Base-by-base conservation (phyloP, 805 yeast genomes). In the Lipomyces sp. region DNA sequence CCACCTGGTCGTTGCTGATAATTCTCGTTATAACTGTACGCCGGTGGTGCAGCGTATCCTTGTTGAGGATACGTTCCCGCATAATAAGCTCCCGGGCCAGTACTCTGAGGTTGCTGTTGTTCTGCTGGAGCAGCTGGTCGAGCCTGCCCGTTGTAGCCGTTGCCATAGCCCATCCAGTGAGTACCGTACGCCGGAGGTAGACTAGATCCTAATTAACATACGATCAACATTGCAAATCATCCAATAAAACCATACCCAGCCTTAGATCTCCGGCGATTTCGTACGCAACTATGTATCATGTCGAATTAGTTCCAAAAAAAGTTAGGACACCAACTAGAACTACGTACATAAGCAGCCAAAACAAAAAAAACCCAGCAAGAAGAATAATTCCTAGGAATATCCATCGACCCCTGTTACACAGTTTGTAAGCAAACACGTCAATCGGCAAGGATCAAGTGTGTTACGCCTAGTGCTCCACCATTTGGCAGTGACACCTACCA, bases 181-280 rank as follows among this genome's bases (percentile, higher is more conserved):
- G 69, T 66, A n/a, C 66, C 69, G 53, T 60, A 63, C 11, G 66
- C 60, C 8, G 69, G 69, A 15, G 69, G 69, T 18, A 63, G 64
- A 15, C 69, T 62, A 42, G 48, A 42, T 42, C 48, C 24, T n/a
- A 42, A 42, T 42, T 42, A 42, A 42, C n/a, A 42, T 42, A 10
- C 24, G 7, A 42, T 15, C 18, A 10, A 42, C 18, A 42, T 42
- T 6, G 24, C 48, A 5, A 15, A 42, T 6, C 48, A 15, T 42
- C 48, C 48, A 42, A 15, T 4, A 42, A 4, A 15, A 15, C 18
- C 64, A 35, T 65, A 65, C 69, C 69, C 69, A 5, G 15, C n/a
- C 45, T 62, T 63, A 6, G 62, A 33, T 7, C 69, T 53, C 30
- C 60, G 55, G 13, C 66, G 56, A 57, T 66, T 66, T 13, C 66